Percentiles rank a stretch among this genome's conserved stretches.
phyloP scores from a whole-genome alignment of 176 grass and related monocot genomes.

The Lolium perenne region DNA sequence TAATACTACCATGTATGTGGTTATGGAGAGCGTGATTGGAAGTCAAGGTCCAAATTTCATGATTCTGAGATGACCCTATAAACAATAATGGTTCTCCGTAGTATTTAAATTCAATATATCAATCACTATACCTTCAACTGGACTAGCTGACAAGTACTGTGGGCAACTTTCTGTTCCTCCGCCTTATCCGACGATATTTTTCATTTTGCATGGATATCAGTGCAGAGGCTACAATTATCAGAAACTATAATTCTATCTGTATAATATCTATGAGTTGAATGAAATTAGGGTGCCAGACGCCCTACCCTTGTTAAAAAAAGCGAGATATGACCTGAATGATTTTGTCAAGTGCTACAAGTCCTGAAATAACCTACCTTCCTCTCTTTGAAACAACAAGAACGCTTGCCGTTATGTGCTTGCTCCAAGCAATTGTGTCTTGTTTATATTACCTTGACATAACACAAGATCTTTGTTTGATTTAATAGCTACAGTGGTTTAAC shows the following conservation, averaged over 20 bases:
- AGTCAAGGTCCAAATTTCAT: neutral
- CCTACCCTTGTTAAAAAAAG: too few species aligned
- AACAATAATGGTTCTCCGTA: neutral
- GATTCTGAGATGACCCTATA: neutral
- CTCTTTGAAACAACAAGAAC: too few species aligned
- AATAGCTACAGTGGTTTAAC: neutral
- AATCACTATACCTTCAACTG: slow-evolving; percentile 12
- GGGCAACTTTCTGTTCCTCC: neutral
- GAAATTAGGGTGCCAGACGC: too few species aligned
- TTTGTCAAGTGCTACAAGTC: neutral
- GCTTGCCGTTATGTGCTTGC: neutral
- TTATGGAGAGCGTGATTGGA: neutral
- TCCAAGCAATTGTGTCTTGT: neutral
- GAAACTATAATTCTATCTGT: too few species aligned
- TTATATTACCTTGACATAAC: neutral
- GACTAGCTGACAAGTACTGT: slow-evolving; percentile 34
- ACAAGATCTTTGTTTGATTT: neutral
- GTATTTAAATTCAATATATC: slow-evolving; percentile 14
- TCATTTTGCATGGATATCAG: neutral
- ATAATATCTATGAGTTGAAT: too few species aligned
- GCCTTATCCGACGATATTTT: neutral
- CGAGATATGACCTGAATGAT: neutral
- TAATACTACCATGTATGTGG: neutral
- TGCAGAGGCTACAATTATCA: too few species aligned
- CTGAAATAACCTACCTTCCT: too few species aligned